Evolutionary conservation across 441 rosid genomes (phyloP).

Genomic region (Euphorbia celastroides): DNA sequence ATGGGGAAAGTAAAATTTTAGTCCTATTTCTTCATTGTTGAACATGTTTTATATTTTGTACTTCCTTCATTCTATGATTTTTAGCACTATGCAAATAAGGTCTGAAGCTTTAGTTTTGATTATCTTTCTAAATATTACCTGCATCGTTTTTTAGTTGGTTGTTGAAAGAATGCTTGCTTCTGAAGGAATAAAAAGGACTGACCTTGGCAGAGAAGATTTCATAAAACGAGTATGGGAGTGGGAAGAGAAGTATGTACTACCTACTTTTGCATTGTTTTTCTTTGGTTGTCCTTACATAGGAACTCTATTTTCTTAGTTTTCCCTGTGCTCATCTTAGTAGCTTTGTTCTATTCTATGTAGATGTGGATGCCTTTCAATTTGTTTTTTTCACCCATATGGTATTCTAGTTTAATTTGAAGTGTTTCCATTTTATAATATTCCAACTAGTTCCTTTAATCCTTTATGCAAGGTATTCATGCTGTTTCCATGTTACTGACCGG

Average conservation of each 20-base stretch:
- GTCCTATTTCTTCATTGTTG: not conserved
- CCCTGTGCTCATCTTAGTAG: not conserved
- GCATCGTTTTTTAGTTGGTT: conserved; percentile 58
- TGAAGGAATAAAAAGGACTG: conserved; percentile 83
- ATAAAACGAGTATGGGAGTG: conserved; percentile 94
- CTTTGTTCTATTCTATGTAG: not conserved
- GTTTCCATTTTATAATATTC: not conserved
- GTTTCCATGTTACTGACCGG: no score
- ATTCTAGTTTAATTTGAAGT: not conserved
- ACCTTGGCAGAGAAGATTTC: conserved; percentile 86
- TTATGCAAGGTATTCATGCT: not conserved
- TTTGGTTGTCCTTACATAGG: not conserved
- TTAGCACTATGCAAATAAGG: not conserved
- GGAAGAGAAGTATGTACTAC: conserved; percentile 77
- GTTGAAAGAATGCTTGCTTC: conserved; percentile 94
- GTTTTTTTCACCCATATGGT: not conserved
- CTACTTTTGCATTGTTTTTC: conserved; percentile 12
- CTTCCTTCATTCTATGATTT: not conserved
- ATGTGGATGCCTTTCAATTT: not conserved
- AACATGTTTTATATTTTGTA: not conserved
- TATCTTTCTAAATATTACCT: conserved; percentile 21
- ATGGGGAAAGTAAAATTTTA: not conserved
- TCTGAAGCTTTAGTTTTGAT: conserved; percentile 4
- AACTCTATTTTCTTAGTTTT: not conserved
- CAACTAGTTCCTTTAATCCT: not conserved